Evolutionary conservation across 805 yeast species (phyloP).

Genomic region (Wickerhamiella spandovensis): DNA sequence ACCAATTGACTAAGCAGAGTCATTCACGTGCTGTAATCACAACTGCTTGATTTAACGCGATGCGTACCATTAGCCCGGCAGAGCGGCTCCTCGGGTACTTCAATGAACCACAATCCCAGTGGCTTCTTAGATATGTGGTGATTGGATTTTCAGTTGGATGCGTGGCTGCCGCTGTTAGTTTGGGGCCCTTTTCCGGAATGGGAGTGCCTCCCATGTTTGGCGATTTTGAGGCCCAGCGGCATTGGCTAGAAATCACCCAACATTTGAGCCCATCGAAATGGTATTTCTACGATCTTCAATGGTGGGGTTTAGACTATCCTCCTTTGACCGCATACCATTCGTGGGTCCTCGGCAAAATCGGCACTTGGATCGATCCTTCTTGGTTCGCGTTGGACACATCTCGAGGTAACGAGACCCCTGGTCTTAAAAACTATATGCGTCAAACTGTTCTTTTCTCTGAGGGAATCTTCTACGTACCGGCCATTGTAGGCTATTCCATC

Average conservation of each 20-base stretch:
- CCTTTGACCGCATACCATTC: constrained; percentile 94
- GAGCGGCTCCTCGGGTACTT: constrained; percentile 8
- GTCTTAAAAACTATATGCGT: constrained; percentile 75
- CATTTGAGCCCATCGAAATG: constrained; percentile 61
- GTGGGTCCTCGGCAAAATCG: constrained; percentile 59
- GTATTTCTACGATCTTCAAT: constrained; percentile 80
- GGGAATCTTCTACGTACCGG: constrained; percentile 61
- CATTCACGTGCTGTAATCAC: not conserved
- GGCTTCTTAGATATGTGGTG: constrained; percentile 38
- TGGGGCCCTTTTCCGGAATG: constrained; percentile 77
- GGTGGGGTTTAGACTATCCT: constrained; percentile 97
- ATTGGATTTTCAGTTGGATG: constrained; percentile 36
- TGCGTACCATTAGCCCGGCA: constrained; percentile 29
- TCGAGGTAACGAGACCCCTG: constrained; percentile 58
- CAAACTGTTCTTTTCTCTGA: constrained; percentile 67
- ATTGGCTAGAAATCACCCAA: constrained; percentile 89
- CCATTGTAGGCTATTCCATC: constrained; percentile 55
- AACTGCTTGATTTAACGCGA: constrained; percentile 32
- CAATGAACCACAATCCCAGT: constrained; percentile 27
- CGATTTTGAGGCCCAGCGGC: constrained; percentile 96
- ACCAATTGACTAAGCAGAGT: constrained; percentile 8
- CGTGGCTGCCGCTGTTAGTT: constrained; percentile 54
- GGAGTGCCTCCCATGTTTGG: constrained; percentile 70
- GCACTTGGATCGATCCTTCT: constrained; percentile 41
- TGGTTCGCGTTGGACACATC: constrained; percentile 73